phyloP scores from a whole-genome alignment of 352 stramenopile genomes.

The Stephanocyclus meneghinianus region DNA sequence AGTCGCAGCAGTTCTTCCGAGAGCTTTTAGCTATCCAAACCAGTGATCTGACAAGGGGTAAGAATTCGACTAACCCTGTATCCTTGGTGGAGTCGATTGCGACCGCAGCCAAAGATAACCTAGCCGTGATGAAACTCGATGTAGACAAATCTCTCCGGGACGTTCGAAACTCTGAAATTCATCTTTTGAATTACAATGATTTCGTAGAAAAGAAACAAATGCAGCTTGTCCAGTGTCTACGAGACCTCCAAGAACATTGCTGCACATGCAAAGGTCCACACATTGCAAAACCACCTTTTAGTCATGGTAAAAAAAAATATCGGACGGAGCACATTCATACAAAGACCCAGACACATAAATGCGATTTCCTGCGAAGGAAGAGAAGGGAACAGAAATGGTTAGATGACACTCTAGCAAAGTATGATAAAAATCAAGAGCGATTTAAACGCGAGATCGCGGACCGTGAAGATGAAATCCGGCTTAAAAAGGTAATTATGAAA shows the following conservation, averaged over 20 bases:
- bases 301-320: constrained; percentile 44
- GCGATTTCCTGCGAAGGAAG: constrained; percentile 48
- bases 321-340: constrained; percentile 35
- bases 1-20: constrained; percentile 18
- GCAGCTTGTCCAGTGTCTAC: constrained; percentile 42
- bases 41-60: background rate
- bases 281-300: constrained; percentile 52
- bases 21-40: constrained; percentile 12
- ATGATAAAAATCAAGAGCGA: constrained; percentile 33
- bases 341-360: constrained; percentile 33
- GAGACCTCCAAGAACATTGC: constrained; percentile 47
- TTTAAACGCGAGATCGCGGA: constrained; percentile 44
- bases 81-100: constrained; percentile 43
- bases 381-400: constrained; percentile 41
- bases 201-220: constrained; percentile 54
- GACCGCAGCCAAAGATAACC: constrained; percentile 23
- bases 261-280: constrained; percentile 51
- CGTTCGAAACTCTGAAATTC: constrained; percentile 23
- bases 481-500: constrained; percentile 47
- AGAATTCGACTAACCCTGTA: background rate
- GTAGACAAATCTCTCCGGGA: constrained; percentile 37
- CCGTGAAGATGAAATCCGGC: constrained; percentile 24
- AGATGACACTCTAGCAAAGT: constrained; percentile 47
- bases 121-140: constrained; percentile 49
- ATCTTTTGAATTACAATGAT: constrained; percentile 47